These are phyloP conservation scores for Begonia fuchsioides DNA, from an alignment of 306 rosid species.

Conservation along the genomic window DNA sequence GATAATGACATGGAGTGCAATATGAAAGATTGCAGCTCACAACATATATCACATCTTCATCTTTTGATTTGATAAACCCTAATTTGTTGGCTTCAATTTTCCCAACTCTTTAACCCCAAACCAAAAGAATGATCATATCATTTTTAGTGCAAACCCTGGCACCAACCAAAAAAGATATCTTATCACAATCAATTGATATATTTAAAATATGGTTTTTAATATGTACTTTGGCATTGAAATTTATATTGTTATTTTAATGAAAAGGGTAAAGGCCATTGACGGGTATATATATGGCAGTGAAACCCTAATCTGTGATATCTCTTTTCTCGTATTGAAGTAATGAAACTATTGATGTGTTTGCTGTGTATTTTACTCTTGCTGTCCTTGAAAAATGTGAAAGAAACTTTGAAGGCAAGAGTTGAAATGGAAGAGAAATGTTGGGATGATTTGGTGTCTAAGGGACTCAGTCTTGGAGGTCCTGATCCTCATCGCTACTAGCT, in stretches of 20 bases:
- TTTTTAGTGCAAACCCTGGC: background rate
- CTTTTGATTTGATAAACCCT: background rate
- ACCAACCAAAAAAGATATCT: background rate
- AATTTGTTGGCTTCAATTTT: background rate
- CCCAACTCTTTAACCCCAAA: background rate
- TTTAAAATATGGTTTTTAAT: constrained; percentile 1
- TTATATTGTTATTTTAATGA: no score
- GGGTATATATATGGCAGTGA: background rate
- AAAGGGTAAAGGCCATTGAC: background rate
- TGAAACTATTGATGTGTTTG: background rate
- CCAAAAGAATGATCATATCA: no score
- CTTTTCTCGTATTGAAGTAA: background rate
- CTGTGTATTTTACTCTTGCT: background rate
- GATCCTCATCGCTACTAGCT: constrained; percentile 9
- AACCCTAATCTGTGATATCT: background rate
- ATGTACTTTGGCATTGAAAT: background rate
- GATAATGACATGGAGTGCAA: background rate
- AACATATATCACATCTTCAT: background rate
- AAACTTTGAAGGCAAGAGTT: constrained; percentile 6
- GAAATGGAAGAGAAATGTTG: background rate
- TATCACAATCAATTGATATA: no score
- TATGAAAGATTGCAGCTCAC: background rate
- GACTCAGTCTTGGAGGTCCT: constrained; percentile 7
- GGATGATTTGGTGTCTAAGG: background rate
- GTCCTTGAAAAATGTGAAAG: background rate